phyloP scores from a whole-genome alignment of 2,329 filamentous ascomycete genomes.

The Fonsecaea nubica region DNA sequence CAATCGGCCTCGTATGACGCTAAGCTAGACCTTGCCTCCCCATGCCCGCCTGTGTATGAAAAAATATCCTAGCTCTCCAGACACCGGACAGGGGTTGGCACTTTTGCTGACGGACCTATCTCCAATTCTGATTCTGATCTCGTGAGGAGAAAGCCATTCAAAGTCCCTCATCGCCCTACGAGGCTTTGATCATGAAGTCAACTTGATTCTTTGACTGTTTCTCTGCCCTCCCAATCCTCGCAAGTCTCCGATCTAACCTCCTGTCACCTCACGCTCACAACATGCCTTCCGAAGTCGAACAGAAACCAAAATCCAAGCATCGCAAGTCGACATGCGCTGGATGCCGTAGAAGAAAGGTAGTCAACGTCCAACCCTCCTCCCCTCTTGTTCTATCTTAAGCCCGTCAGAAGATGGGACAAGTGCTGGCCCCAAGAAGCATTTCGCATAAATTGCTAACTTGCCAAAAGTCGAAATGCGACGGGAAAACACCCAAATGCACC shows the following conservation, averaged over 20 bases:
- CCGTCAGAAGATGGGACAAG: neutral
- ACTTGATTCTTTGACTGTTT: neutral
- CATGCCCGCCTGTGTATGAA: conserved; percentile 18
- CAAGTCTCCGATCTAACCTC: neutral
- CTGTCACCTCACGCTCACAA: neutral
- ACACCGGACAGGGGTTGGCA: conserved; percentile 9
- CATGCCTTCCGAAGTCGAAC: conserved; percentile 32
- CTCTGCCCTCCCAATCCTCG: conserved; percentile 9
- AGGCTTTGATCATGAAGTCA: conserved; percentile 27
- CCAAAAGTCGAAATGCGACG: conserved; percentile 39
- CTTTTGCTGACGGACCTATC: conserved; percentile 27
- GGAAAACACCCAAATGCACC: conserved; percentile 39
- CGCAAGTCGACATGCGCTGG: conserved; percentile 39
- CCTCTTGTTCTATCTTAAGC: neutral
- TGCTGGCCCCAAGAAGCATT: neutral
- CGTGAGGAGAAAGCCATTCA: conserved; percentile 30
- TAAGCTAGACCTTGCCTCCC: conserved; percentile 8
- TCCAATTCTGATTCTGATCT: conserved; percentile 21
- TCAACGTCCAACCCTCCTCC: conserved; percentile 10
- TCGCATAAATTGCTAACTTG: conserved; percentile 26
- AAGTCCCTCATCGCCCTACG: conserved; percentile 23
- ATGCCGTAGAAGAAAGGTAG: conserved; percentile 40
- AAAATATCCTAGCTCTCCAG: conserved; percentile 20
- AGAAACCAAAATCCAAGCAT: conserved; percentile 39
- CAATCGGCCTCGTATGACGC: conserved; percentile 26